Percentiles rank a stretch among this genome's conserved stretches.
phyloP scores from a whole-genome alignment of 2,329 filamentous ascomycete species.

The Westerdykella sp. region DNA sequence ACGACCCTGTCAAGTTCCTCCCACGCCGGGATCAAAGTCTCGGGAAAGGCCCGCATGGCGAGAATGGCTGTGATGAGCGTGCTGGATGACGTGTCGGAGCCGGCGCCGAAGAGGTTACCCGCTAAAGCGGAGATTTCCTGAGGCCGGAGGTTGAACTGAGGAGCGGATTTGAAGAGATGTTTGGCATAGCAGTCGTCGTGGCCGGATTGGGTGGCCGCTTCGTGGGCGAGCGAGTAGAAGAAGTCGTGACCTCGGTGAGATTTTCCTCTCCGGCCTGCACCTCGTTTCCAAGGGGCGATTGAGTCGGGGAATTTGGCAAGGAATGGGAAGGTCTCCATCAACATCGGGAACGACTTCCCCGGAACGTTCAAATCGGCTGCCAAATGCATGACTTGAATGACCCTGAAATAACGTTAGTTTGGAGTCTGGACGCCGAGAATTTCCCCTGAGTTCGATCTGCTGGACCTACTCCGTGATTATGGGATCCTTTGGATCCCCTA shows the following conservation, averaged over 20 bases:
- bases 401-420: conserved; percentile 12
- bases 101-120: conserved; percentile 30
- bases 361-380: conserved; percentile 46
- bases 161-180: conserved; percentile 39
- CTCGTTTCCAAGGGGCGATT: conserved; percentile 32
- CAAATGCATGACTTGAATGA: conserved; percentile 50
- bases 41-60: conserved; percentile 31
- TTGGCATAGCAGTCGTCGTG: conserved; percentile 32
- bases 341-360: conserved; percentile 50
- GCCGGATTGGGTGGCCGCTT: conserved; percentile 20
- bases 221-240: conserved; percentile 29
- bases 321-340: conserved; percentile 48
- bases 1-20: conserved; percentile 31
- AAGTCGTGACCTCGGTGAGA: conserved; percentile 29
- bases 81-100: conserved; percentile 30
- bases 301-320: conserved; percentile 22
- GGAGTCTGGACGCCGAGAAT: too few species aligned
- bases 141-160: conserved; percentile 22
- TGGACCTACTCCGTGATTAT: conserved; percentile 45
- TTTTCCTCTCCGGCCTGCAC: conserved; percentile 21
- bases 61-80: conserved; percentile 31
- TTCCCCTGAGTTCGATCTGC: too few species aligned
- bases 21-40: conserved; percentile 24
- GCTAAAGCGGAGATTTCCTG: conserved; percentile 29
- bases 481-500: conserved; percentile 47